Evolutionary conservation across 768 basidiomycete genomes (phyloP), one percentile per base, ranked within the genome.

Genomic region (Pilatotrama ljubarskyi): DNA sequence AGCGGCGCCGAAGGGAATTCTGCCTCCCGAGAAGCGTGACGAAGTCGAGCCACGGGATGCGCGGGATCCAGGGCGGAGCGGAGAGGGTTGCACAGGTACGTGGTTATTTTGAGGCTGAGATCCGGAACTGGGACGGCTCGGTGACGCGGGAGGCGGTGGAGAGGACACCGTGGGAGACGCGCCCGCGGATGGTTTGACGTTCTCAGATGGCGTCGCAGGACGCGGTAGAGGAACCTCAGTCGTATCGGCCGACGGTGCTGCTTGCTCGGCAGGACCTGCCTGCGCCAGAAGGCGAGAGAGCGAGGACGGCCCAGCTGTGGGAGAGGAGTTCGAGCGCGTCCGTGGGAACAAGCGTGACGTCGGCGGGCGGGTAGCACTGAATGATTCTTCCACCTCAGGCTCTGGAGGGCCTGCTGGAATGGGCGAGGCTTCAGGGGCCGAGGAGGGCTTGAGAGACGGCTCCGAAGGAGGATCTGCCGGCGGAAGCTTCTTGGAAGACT

Each of bases 221-320:
- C 47, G 55, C 3, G 55, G 37, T 22, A 38, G 36, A 6, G 24
- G 13, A 2, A n/a, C 57, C 18, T 72, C 73, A 1, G 69, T 60
- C 22, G 65, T 66, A 66, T 86, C 82, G 22, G 77, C 69, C 18
- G 79, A 74, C 4, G 47, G 5, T 18, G 38, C 40, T 17, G 29
- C 36, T 15, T 57, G 55, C 40, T 63, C 62, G 2, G 62, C 14
- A 25, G 62, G 49, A 8, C 59, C 61, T 56, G 91, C 91, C 66
- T 93, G 91, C 0, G 91, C 91, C 22, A 93, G 77, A 3, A 93
- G 76, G 25, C 89, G 83, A 14, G 91, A 92, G 60, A 93, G 77
- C 2, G 90, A 91, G 6, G 91, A 92, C 1, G 87, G 90, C 11
- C 90, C 87, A 5, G 84, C 86, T 13, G 80, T 77, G 5, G 87